Percentiles rank a stretch among this genome's conserved stretches.
phyloP scores from a whole-genome alignment of 306 rosid genomes.

The Vachellia collinsii region DNA sequence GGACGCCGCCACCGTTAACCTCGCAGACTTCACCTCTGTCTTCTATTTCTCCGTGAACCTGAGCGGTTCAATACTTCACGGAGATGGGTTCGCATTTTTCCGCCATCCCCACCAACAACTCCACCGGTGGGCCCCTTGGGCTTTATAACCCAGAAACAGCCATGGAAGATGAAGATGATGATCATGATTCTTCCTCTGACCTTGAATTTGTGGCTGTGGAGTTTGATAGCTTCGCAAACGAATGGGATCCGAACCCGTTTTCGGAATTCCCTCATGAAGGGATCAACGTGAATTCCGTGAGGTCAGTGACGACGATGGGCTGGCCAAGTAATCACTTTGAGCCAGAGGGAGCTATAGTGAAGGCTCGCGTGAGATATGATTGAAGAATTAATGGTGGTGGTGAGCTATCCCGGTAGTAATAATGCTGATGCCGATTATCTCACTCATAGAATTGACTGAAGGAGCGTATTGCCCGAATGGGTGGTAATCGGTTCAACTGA shows the following conservation, averaged over 20 bases:
- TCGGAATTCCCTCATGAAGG: conserved; percentile 30
- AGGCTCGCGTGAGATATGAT: conserved; percentile 31
- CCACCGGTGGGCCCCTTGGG: conserved; percentile 13
- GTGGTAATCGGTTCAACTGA: conserved; percentile 34
- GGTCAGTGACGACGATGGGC: conserved; percentile 5
- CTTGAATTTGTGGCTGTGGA: conserved; percentile 19
- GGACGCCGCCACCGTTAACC: not conserved
- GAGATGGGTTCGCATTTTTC: conserved; percentile 25
- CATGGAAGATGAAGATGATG: not conserved
- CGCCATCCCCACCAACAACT: not conserved
- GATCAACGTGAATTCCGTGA: conserved; percentile 29
- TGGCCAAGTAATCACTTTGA: not conserved
- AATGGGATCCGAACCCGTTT: conserved; percentile 5
- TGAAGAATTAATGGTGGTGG: conserved; percentile 20
- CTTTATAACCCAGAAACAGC: conserved; percentile 6
- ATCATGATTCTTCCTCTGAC: not conserved
- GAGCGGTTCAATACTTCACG: not conserved
- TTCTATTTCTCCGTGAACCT: conserved; percentile 9
- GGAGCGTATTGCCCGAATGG: conserved; percentile 35
- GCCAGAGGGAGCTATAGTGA: not conserved
- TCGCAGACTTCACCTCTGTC: conserved; percentile 8
- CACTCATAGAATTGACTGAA: conserved; percentile 7
- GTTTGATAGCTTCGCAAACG: conserved; percentile 16
- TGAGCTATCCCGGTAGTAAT: not conserved
- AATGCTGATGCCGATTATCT: not conserved